Evolutionary conservation across 352 stramenopile species (phyloP).

Genomic region (Globisporangium uncinulatum): DNA sequence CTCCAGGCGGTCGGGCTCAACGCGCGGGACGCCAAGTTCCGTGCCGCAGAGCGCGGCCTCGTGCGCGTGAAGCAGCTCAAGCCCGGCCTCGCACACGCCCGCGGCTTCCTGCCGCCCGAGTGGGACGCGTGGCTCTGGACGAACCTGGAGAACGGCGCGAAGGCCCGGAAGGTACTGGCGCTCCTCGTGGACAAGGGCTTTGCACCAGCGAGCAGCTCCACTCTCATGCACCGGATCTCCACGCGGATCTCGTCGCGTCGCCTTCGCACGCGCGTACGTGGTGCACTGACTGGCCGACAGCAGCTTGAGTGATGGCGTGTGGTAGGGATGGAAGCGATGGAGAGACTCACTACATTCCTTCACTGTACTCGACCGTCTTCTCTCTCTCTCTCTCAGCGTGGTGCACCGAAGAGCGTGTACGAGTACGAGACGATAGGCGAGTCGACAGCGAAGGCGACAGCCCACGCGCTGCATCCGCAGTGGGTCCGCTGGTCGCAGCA

Average conservation of each 20-base stretch:
- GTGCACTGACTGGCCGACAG: too few relatives aligned
- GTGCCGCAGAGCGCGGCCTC: constrained; percentile 48
- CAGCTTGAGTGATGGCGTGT: too few relatives aligned
- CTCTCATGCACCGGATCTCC: constrained; percentile 64
- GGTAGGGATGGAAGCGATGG: too few relatives aligned
- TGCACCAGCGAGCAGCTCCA: constrained; percentile 34
- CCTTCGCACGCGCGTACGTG: constrained; percentile 37
- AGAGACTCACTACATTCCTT: too few relatives aligned
- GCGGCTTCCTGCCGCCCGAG: constrained; percentile 37
- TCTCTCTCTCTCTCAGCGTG: constrained; percentile 33
- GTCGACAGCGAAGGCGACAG: constrained; percentile 1
- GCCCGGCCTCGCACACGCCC: constrained; percentile 47
- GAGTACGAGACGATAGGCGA: constrained; percentile 12
- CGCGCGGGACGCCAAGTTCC: constrained; percentile 71
- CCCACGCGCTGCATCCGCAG: constrained; percentile 37
- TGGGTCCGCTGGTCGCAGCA: constrained; percentile 68
- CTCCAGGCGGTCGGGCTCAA: constrained; percentile 43
- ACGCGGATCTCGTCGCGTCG: constrained; percentile 38
- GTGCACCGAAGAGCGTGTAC: constrained; percentile 36
- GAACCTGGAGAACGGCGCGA: constrained; percentile 51
- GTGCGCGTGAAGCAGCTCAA: constrained; percentile 52
- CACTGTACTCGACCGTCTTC: too few relatives aligned
- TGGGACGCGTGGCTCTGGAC: constrained; percentile 59
- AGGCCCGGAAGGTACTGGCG: constrained; percentile 41
- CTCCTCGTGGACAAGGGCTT: constrained; percentile 60